Evolutionary conservation across 352 stramenopile species (phyloP).

Genomic region (Phytophthora ohioensis): DNA sequence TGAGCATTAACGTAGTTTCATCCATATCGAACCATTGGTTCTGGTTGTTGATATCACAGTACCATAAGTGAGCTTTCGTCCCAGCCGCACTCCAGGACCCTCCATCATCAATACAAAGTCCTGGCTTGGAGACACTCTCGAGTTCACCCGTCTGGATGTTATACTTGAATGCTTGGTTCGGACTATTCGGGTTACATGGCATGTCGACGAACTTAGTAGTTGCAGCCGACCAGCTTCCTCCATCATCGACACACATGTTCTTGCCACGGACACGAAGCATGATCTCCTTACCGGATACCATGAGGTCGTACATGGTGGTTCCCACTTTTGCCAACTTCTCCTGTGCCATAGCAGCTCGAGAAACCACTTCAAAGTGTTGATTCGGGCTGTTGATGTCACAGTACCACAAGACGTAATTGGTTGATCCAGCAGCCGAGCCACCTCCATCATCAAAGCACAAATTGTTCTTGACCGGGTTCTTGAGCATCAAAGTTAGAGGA

Average conservation of each 20-base stretch:
- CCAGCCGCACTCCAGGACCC: constrained; percentile 20
- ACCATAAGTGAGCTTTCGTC: constrained; percentile 27
- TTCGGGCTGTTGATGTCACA: constrained; percentile 31
- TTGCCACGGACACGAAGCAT: constrained; percentile 39
- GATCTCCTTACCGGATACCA: constrained; percentile 34
- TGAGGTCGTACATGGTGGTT: constrained; percentile 31
- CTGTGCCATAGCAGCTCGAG: constrained; percentile 23
- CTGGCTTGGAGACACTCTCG: constrained; percentile 30
- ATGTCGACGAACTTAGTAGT: constrained; percentile 35
- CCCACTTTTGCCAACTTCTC: constrained; percentile 26
- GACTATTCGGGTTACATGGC: constrained; percentile 41
- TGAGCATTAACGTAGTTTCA: constrained; percentile 35
- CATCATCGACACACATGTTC: constrained; percentile 50
- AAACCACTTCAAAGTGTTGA: constrained; percentile 30
- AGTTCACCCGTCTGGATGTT: constrained; percentile 30
- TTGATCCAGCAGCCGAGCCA: constrained; percentile 7
- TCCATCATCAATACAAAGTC: constrained; percentile 42
- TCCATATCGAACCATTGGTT: constrained; percentile 44
- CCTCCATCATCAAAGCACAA: constrained; percentile 44
- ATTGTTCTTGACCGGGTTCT: constrained; percentile 40
- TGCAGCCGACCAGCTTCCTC: constrained; percentile 25
- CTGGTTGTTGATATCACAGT: constrained; percentile 40
- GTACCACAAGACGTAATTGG: constrained; percentile 30
- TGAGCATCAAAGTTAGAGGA: constrained; percentile 29
- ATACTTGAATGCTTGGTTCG: constrained; percentile 43